These are phyloP conservation scores for Anisodus tanguticus DNA, from an alignment of 257 asterid genomes.

Conservation along the genomic window DNA sequence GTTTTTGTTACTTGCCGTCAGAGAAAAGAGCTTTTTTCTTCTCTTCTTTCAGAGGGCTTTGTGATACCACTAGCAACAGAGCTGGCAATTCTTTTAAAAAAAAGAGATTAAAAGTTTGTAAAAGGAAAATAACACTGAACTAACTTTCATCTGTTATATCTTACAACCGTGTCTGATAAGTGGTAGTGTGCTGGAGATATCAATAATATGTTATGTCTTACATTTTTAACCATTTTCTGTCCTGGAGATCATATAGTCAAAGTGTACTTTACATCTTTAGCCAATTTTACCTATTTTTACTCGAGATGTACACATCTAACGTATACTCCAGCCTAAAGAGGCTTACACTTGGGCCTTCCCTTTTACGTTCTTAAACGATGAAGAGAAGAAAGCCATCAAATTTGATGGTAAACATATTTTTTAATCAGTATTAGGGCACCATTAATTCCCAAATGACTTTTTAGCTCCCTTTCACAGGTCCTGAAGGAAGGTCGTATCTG, in stretches of 20 bases:
- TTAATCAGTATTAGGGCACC: constrained; percentile 5
- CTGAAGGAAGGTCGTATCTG: constrained; percentile 86
- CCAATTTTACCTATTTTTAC: neutral
- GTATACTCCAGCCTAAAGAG: neutral
- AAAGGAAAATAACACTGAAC: constrained; percentile 14
- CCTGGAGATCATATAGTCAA: neutral
- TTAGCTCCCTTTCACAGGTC: constrained; percentile 58
- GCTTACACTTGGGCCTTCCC: constrained; percentile 1
- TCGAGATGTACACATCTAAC: neutral
- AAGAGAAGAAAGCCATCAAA: constrained; percentile 15
- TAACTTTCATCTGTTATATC: neutral
- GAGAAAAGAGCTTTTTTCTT: neutral
- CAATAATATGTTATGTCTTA: neutral
- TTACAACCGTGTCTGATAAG: constrained; percentile 1
- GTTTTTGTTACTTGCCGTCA: neutral
- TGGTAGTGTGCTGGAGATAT: neutral
- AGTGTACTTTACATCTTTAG: neutral
- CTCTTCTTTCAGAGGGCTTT: neutral
- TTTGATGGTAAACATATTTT: neutral
- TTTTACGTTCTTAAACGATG: neutral
- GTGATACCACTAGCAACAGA: neutral
- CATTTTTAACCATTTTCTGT: neutral
- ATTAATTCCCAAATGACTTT: constrained; percentile 30
- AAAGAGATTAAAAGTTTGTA: neutral
- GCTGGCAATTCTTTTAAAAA: neutral